Conservation (phyloP, 1,139 yeast genomes). For the Lodderomyces margitis region DNA sequence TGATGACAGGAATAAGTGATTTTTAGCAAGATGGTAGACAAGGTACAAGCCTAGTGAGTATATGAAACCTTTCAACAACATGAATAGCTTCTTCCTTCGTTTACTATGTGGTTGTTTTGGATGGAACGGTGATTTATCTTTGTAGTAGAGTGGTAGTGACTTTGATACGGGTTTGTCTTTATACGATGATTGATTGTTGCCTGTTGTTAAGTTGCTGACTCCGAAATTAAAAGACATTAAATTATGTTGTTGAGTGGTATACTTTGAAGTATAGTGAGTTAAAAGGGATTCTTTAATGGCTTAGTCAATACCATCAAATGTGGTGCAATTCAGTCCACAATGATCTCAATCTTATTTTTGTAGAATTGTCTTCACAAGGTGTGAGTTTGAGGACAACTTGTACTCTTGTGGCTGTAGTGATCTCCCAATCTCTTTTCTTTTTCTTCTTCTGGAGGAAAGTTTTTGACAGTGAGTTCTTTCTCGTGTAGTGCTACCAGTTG, state of each 20-base stretch:
- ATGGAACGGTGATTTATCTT: constrained; percentile 26
- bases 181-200: constrained; percentile 11
- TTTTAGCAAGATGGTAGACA: constrained; percentile 21
- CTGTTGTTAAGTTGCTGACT: constrained; percentile 11
- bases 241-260: neutral
- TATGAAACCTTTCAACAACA: constrained; percentile 45
- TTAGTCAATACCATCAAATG: neutral
- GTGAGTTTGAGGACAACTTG: too few species aligned
- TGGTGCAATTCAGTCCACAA: too few species aligned
- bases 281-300: too few species aligned
- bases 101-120: constrained; percentile 9
- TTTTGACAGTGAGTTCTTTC: too few species aligned
- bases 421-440: too few species aligned
- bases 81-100: constrained; percentile 20
- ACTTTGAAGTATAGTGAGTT: too few species aligned
- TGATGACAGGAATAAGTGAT: neutral
- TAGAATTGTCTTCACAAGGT: too few species aligned
- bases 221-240: constrained; percentile 16
- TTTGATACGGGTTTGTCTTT: constrained; percentile 15
- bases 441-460: too few species aligned
- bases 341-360: too few species aligned
- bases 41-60: constrained; percentile 39
- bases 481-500: too few species aligned
- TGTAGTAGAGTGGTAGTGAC: constrained; percentile 29
- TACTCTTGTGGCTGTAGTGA: too few species aligned